Evolutionary conservation across 306 rosid genomes (phyloP), one percentile per base, ranked within the genome.

Genomic region (Medicago ruthenica): DNA sequence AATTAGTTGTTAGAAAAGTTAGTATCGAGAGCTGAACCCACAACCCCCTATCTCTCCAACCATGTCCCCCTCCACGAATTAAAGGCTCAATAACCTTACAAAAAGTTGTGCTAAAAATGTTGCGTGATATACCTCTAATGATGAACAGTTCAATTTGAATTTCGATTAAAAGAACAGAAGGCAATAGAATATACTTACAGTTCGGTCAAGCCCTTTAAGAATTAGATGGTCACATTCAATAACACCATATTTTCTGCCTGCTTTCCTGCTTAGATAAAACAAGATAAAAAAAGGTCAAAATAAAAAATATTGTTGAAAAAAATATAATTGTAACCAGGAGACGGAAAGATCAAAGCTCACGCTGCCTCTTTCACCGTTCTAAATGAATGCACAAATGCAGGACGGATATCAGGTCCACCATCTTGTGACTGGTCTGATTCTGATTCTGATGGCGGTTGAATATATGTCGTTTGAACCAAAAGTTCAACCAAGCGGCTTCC

Each of bases 401-500:
- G 99, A 21, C 86, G 93, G 80, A 92, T 83, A 79, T 92, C 97
- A 78, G 82, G 93, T 50, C 92, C 85, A 69, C 82, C 77, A 71
- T 95, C 99, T 58, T 64, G 69, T 44, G 47, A 55, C 82, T 86
- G 93, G 78, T 90, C 85, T 66, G 86, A 34, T 34, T 34, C 37
- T 34, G 37, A 5, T 34, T 34, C 37, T 4, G 37, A 88, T 14
- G 97, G 93, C 31, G 97, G 90, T 79, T 95, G 99, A 80, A 95
- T 84, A 71, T 89, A 90, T 58, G 99, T 97, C 45, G 97, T 90
- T 85, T 92, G 89, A 71, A 71, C 71, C 86, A 92, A 80, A 76
- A 95, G 82, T 83, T 95, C 97, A 80, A 95, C 79, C 75, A 95
- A 84, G 71, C 91, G 93, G 84, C 97, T 92, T 70, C 97, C 99